Conservation (phyloP, 1,284 basidiomycete genomes). For the Boletus semigastroideus region DNA sequence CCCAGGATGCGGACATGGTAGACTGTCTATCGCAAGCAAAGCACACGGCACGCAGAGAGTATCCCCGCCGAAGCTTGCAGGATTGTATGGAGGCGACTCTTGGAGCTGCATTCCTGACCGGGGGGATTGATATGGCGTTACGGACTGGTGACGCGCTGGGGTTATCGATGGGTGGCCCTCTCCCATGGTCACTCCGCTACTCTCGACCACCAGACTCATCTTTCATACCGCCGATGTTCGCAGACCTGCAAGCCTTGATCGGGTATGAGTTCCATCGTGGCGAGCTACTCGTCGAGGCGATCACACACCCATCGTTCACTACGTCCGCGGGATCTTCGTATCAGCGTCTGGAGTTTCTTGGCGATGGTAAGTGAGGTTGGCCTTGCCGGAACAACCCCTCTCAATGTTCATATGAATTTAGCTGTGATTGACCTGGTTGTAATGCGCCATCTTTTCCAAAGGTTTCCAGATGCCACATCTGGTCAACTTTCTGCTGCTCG, state of each 20-base stretch:
- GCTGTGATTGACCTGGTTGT: conserved; percentile 78
- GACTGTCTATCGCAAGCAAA: conserved; percentile 31
- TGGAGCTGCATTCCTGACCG: conserved; percentile 69
- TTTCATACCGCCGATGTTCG: conserved; percentile 49
- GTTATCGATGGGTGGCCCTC: conserved; percentile 66
- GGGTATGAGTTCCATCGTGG: conserved; percentile 70
- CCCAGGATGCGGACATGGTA: conserved; percentile 35
- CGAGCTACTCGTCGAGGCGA: conserved; percentile 66
- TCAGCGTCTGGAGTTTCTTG: conserved; percentile 82
- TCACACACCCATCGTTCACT: conserved; percentile 78
- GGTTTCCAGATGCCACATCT: conserved; percentile 69
- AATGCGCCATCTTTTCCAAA: conserved; percentile 67
- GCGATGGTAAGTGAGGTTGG: conserved; percentile 61
- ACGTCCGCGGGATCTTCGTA: conserved; percentile 61
- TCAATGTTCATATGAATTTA: conserved; percentile 31
- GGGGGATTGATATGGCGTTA: conserved; percentile 68
- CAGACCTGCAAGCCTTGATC: conserved; percentile 56
- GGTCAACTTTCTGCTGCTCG: conserved; percentile 72
- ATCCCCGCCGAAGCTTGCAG: conserved; percentile 71
- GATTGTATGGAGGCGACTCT: conserved; percentile 84
- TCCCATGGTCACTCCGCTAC: conserved; percentile 62
- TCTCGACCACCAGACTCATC: conserved; percentile 31
- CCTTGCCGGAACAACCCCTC: not conserved
- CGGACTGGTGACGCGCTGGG: conserved; percentile 63
- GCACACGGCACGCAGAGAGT: conserved; percentile 35